These are phyloP conservation scores for Pythium aristosporum DNA, from an alignment of 352 stramenopile genomes.

Conservation along the genomic window DNA sequence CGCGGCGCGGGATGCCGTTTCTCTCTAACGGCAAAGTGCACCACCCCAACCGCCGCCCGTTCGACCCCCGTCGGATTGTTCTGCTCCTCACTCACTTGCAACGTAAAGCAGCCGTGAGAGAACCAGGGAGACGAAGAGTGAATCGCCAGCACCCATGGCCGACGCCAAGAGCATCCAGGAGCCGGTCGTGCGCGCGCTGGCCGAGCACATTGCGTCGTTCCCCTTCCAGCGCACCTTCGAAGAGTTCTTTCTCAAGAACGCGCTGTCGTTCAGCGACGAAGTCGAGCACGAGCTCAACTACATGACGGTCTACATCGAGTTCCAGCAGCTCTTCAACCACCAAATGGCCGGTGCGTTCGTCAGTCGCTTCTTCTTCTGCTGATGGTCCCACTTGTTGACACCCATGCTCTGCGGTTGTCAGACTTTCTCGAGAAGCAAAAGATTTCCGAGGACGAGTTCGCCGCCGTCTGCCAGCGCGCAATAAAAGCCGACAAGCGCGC, in stretches of 20 bases:
- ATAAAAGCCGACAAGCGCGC: slow-evolving; percentile 59
- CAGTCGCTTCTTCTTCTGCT: too few species aligned
- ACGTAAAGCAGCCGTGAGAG: too few species aligned
- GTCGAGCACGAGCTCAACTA: slow-evolving; percentile 71
- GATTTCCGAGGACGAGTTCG: slow-evolving; percentile 63
- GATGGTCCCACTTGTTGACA: not conserved
- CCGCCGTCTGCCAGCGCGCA: slow-evolving; percentile 43
- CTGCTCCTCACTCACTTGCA: not conserved
- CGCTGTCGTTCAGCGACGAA: slow-evolving; percentile 61
- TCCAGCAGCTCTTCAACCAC: slow-evolving; percentile 74
- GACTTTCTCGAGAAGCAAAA: slow-evolving; percentile 51
- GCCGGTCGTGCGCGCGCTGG: slow-evolving; percentile 49
- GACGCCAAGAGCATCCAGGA: slow-evolving; percentile 53
- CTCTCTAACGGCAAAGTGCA: not conserved
- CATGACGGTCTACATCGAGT: slow-evolving; percentile 68
- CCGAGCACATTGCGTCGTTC: slow-evolving; percentile 59
- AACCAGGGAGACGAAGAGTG: too few species aligned
- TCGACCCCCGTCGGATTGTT: not conserved
- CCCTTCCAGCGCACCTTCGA: slow-evolving; percentile 70
- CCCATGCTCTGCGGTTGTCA: slow-evolving; percentile 7
- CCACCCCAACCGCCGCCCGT: not conserved
- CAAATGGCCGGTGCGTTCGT: slow-evolving; percentile 47
- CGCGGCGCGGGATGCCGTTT: not conserved
- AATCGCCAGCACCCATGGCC: slow-evolving; percentile 19
- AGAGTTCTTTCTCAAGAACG: slow-evolving; percentile 72